These are phyloP conservation scores for Phytophthora brassicae DNA, from an alignment of 352 stramenopile species.

Conservation along the genomic window DNA sequence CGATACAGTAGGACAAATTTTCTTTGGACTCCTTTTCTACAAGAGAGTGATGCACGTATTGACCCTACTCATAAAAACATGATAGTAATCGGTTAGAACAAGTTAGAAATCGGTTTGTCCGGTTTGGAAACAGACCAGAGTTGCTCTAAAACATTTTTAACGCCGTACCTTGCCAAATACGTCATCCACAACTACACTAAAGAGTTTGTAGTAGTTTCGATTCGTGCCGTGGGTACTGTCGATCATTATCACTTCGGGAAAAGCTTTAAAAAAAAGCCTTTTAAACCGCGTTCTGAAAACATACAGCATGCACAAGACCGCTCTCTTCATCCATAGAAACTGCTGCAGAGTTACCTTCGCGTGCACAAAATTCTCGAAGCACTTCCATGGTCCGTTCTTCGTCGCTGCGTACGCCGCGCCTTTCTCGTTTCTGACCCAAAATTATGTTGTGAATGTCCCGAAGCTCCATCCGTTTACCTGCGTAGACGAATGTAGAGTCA, in stretches of 20 bases:
- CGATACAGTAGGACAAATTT: conserved; percentile 4
- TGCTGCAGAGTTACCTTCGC: not conserved
- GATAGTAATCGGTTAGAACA: not conserved
- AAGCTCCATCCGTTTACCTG: conserved; percentile 6
- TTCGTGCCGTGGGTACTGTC: not conserved
- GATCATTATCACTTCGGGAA: conserved; percentile 16
- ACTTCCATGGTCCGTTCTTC: not conserved
- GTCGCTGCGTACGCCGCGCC: not conserved
- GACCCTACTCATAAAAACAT: conserved; percentile 7
- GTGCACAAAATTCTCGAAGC: conserved; percentile 15
- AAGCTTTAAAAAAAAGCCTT: conserved; percentile 20
- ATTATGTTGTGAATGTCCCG: conserved; percentile 16
- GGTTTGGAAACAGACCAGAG: too few relatives aligned
- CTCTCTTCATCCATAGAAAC: conserved; percentile 8
- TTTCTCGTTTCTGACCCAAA: not conserved
- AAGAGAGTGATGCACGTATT: conserved; percentile 19
- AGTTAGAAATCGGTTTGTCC: not conserved
- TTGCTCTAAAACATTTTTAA: not conserved
- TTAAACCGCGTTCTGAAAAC: conserved; percentile 10
- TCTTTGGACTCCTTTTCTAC: conserved; percentile 4
- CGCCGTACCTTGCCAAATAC: conserved; percentile 7
- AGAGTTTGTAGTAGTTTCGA: conserved; percentile 22
- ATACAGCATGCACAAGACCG: conserved; percentile 3
- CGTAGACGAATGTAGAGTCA: too few relatives aligned
- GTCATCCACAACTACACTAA: conserved; percentile 15